Base-by-base conservation (phyloP, 306 rosid species). In the Leucaena leucocephala region DNA sequence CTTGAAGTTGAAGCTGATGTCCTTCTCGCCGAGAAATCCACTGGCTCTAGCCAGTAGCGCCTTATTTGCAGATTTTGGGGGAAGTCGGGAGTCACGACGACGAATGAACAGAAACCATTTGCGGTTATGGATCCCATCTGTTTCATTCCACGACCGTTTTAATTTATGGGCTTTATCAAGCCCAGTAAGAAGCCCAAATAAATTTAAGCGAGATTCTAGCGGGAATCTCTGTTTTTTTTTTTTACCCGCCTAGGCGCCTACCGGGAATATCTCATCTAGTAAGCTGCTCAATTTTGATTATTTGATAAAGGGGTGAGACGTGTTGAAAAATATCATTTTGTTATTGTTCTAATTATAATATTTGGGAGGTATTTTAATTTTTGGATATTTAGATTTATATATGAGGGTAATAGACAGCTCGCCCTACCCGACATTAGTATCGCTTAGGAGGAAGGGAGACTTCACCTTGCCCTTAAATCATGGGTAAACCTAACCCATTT, bases 91-190 rank as follows among this genome's bases (percentile, higher is more conserved):
- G 12, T 61, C 76, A 10, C 49, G 72, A 15, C 8, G 44, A 48
- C 27, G 27, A 34, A 33, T 45, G 14, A 48, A 71, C 33, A 49
- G 48, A 67, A 69, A 11, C 19, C 10, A 21, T 38, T 72, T n/a
- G 50, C 49, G 15, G 50, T 54, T 38, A 49, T n/a, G 65, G 49
- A 72, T 66, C 76, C 64, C 76, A 49, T 50, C 5, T 9, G 7
- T 9, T 36, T 38, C 34, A 15, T 33, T 50, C 6, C 63, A 1
- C 63, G 19, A 71, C 76, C 35, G 66, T 62, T 75, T 74, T 33
- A 0, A 4, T 17, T n/a, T 17, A 38, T 38, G 50, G 52, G 54
- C 33, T 38, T 48, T 3, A 12, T 40, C 65, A 14, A 42, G 59
- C 71, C 71, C 46, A 66, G 19, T 21, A 7, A 5, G 2, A 57